phyloP scores from a whole-genome alignment of 768 basidiomycete species.

The Boletus sp. region DNA sequence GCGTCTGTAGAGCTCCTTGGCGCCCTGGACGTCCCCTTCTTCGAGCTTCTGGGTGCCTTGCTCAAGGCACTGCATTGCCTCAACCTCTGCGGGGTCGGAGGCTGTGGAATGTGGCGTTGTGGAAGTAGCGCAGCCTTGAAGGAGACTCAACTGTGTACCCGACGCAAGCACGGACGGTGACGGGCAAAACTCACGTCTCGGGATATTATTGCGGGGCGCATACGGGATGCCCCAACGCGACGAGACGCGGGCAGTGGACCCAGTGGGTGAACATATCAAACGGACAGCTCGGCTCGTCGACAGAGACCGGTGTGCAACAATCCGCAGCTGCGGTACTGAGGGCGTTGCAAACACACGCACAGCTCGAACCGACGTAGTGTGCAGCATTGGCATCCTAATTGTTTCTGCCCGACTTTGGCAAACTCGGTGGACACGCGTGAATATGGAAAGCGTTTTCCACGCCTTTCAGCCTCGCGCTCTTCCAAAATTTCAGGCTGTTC shows the following conservation, averaged over 20 bases:
- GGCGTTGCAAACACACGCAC: constrained; percentile 25
- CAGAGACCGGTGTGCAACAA: constrained; percentile 18
- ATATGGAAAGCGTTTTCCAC: constrained; percentile 23
- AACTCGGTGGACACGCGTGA: neutral
- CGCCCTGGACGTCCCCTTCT: constrained; percentile 80
- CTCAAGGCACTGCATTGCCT: constrained; percentile 77
- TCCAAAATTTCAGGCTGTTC: constrained; percentile 27
- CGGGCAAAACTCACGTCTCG: constrained; percentile 30
- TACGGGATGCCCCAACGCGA: constrained; percentile 7
- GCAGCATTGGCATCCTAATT: constrained; percentile 29
- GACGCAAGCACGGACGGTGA: constrained; percentile 4
- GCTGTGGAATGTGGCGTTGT: constrained; percentile 79
- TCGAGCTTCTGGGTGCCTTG: constrained; percentile 82
- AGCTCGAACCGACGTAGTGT: constrained; percentile 16
- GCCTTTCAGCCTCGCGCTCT: constrained; percentile 19
- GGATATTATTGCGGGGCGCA: constrained; percentile 4
- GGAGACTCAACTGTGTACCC: constrained; percentile 1
- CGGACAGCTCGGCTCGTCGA: constrained; percentile 25
- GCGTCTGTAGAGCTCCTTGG: constrained; percentile 73
- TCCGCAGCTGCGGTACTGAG: constrained; percentile 25
- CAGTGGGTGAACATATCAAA: constrained; percentile 19
- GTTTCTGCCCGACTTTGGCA: constrained; percentile 22
- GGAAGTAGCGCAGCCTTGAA: constrained; percentile 71
- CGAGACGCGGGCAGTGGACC: constrained; percentile 8
- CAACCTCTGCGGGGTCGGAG: constrained; percentile 77